Evolutionary conservation across 2,329 filamentous ascomycete genomes (phyloP), one percentile per base, ranked within the genome.

Genomic region (Alternaria sp.): DNA sequence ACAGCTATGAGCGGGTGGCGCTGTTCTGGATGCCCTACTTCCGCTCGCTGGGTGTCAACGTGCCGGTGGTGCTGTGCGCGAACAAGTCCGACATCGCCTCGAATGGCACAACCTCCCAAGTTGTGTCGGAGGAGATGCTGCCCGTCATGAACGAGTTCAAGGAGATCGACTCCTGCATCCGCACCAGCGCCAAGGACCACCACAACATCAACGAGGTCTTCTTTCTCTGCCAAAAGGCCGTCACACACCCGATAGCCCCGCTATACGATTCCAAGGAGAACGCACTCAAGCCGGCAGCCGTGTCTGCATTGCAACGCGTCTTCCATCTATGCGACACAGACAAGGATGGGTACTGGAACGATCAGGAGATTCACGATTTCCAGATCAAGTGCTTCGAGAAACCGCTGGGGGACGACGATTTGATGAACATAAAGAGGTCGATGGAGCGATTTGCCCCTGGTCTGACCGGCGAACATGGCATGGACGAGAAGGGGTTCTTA

Each of bases 1-100:
- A 99, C 84, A 98, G 94, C 86, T 99, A 98, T 83, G 96, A 99
- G 79, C 87, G 96, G 40, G 94, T 99, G 4, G 96, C 95, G 4
- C 85, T 99, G 49, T 99, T 98, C 81, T 99, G 96, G 96, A 91
- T 99, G 88, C 96, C 96, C 11, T 96, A 97, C 81, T 98, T 99
- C 77, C 91, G 96, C 65, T 97, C 94, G 5, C 87, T 99, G 43
- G 96, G 96, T n/a, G 96, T 99, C 77, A 99, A 99, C 78, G 93
- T 99, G 17, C 96, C 96, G 0, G 96, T 99, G 11, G 94, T 99
- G 47, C 84, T 99, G 60, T 98, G 96, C 76, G 93, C 96, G 76
- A 98, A 98, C 84, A 99, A 99, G 81, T 93, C 93, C n/a, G 96
- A 99, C 74, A 84, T 97, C 57, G 88, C 89, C 3, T 88, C 87